These are phyloP conservation scores for Lecanoromycetidae sp. DNA, from an alignment of 2,329 filamentous ascomycete species.

Conservation along the genomic window DNA sequence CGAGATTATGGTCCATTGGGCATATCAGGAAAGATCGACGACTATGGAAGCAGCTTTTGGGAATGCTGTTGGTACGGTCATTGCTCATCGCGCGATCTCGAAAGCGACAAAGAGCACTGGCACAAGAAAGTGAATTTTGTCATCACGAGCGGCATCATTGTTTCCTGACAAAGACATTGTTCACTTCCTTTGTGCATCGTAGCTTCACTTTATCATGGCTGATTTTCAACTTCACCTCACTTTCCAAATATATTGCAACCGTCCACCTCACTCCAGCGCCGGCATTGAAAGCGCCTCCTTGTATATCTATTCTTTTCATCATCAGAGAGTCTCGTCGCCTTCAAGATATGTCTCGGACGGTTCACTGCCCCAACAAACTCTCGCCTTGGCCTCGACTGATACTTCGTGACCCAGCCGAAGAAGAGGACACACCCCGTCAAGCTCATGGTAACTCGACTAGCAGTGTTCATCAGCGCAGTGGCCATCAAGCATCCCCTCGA, in stretches of 20 bases:
- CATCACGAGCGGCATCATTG: background rate
- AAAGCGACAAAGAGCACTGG: background rate
- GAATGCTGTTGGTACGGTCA: background rate
- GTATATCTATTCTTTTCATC: background rate
- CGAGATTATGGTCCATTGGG: background rate
- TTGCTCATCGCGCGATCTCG: background rate
- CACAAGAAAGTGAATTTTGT: background rate
- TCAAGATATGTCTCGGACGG: background rate
- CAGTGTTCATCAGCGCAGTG: too few relatives aligned
- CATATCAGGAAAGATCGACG: background rate
- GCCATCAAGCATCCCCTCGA: too few relatives aligned
- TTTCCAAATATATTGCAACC: background rate
- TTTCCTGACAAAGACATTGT: background rate
- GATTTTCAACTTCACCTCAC: background rate
- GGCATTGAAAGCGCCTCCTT: background rate
- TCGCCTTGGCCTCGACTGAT: background rate
- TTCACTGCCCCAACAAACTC: background rate
- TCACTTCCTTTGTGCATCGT: background rate
- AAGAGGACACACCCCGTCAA: background rate
- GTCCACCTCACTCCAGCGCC: background rate
- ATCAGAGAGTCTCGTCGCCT: background rate
- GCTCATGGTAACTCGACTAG: background rate
- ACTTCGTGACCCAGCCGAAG: background rate
- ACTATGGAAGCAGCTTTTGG: background rate
- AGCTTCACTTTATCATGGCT: background rate